These are phyloP conservation scores for Endocalyx cinctus DNA, from an alignment of 2,329 filamentous ascomycete species.

Conservation along the genomic window DNA sequence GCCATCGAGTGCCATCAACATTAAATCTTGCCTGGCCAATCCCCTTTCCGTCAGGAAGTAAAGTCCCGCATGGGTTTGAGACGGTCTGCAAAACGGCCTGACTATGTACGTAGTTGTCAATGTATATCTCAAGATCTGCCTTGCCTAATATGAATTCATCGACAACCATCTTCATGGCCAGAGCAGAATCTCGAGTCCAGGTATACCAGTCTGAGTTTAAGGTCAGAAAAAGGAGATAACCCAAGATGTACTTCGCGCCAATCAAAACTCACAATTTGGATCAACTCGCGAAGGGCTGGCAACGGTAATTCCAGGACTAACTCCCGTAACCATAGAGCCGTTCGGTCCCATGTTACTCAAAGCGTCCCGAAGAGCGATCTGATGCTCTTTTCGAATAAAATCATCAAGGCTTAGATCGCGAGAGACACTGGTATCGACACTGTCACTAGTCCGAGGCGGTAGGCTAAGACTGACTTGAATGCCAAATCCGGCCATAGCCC, in stretches of 20 bases:
- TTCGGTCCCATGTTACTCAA: conserved; percentile 1
- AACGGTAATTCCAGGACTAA: neutral
- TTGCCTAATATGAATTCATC: conserved; percentile 1
- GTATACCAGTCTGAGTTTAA: neutral
- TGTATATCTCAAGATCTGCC: neutral
- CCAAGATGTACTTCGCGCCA: neutral
- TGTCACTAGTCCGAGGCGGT: no score
- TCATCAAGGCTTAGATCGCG: neutral
- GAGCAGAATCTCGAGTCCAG: neutral
- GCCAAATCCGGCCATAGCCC: no score
- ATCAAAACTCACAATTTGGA: neutral
- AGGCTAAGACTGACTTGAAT: no score
- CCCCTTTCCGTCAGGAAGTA: neutral
- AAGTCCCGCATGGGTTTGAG: neutral
- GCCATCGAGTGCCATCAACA: conserved; percentile 1
- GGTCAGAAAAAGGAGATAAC: neutral
- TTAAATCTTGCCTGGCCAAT: conserved; percentile 1
- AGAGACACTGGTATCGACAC: no score
- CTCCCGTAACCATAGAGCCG: conserved; percentile 1
- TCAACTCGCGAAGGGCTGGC: conserved; percentile 1
- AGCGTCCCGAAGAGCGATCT: neutral
- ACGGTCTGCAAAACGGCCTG: conserved; percentile 1
- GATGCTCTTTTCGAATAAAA: neutral
- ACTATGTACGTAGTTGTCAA: neutral
- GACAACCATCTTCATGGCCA: neutral